Conservation (phyloP, 1,284 basidiomycete genomes). For the Cutaneotrichosporon sp. region DNA sequence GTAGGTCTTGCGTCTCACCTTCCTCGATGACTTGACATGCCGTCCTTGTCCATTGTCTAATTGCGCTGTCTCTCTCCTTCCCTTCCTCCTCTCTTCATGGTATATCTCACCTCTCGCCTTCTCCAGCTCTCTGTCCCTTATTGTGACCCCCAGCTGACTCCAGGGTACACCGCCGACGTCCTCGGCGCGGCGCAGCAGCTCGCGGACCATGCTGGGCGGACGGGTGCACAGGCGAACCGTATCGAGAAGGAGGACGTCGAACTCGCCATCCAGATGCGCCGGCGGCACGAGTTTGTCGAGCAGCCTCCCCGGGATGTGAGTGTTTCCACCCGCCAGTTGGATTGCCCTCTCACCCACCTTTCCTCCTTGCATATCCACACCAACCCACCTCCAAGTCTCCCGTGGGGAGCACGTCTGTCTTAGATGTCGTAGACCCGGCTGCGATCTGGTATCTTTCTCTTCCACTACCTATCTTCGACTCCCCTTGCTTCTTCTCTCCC, state of each 20-base stretch:
- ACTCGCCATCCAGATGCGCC: constrained; percentile 85
- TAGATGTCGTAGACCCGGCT: background rate
- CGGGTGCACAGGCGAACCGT: constrained; percentile 59
- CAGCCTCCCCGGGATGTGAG: constrained; percentile 91
- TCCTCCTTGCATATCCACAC: too few relatives aligned
- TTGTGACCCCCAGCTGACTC: background rate
- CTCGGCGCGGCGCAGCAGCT: constrained; percentile 87
- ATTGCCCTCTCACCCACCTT: too few relatives aligned
- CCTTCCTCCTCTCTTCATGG: too few relatives aligned
- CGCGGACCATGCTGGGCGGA: constrained; percentile 82
- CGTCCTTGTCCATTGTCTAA: too few relatives aligned
- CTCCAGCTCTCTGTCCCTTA: background rate
- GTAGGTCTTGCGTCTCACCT: too few relatives aligned
- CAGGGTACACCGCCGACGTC: constrained; percentile 83
- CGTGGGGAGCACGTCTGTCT: too few relatives aligned
- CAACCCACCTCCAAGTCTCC: too few relatives aligned
- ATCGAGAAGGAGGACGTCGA: constrained; percentile 88
- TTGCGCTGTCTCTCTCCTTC: too few relatives aligned
- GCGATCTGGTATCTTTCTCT: too few relatives aligned
- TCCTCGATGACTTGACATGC: too few relatives aligned
- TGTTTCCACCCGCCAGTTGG: constrained; percentile 17
- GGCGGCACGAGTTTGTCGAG: constrained; percentile 91
- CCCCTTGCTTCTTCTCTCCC: constrained; percentile 9
- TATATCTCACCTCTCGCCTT: too few relatives aligned
- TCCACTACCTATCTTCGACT: background rate